Conservation (phyloP, 2,329 filamentous ascomycete genomes). For the Calonectria pseudoturangicola region DNA sequence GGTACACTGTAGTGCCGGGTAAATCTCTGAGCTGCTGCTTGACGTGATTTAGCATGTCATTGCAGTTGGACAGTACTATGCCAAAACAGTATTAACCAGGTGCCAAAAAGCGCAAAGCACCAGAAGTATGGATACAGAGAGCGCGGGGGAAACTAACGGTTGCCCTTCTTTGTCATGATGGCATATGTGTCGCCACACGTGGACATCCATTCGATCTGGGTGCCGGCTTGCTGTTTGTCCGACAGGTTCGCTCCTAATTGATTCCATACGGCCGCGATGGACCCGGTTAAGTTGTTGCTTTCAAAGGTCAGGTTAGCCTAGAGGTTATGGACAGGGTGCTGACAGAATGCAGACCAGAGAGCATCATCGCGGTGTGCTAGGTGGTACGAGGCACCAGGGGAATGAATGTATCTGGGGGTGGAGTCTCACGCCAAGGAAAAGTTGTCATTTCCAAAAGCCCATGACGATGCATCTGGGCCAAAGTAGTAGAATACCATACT, state of each 20-base stretch:
- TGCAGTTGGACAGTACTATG: conserved; percentile 39
- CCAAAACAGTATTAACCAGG: background rate
- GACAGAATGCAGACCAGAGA: background rate
- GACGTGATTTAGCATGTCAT: conserved; percentile 17
- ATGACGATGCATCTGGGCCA: conserved; percentile 38
- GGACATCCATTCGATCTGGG: conserved; percentile 35
- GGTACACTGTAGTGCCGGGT: background rate
- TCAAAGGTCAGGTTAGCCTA: background rate
- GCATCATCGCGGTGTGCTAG: background rate
- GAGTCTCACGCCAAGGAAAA: conserved; percentile 39
- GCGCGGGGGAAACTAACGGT: conserved; percentile 8
- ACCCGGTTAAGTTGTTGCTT: conserved; percentile 35
- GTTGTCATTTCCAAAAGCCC: conserved; percentile 40
- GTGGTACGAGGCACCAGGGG: no score
- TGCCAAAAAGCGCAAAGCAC: background rate
- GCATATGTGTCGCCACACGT: conserved; percentile 32
- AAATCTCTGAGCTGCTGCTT: conserved; percentile 11
- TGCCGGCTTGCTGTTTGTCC: conserved; percentile 39
- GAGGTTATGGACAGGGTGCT: no score
- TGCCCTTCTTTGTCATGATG: conserved; percentile 37
- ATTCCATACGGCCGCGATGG: conserved; percentile 35
- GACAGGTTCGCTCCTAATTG: conserved; percentile 30
- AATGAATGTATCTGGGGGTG: background rate
- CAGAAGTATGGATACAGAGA: no score
- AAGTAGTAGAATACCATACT: conserved; percentile 46